Evolutionary conservation across 2,329 filamentous ascomycete genomes (phyloP), one percentile per base, ranked within the genome.

Genomic region (Cercospora nicotianae): DNA sequence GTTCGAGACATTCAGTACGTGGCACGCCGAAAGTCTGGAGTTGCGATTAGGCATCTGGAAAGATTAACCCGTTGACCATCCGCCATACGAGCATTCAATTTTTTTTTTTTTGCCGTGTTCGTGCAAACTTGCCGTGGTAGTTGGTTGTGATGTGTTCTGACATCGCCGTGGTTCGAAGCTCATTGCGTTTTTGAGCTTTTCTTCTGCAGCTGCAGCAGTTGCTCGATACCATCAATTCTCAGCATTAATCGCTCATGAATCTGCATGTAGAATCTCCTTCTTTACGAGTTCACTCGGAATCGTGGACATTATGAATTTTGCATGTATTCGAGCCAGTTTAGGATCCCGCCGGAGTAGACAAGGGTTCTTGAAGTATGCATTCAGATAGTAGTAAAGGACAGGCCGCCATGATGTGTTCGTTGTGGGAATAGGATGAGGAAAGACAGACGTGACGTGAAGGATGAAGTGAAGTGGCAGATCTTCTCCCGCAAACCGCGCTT

Each of bases 381-480:
- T 12, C 1, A 53, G 20, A 23, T 13, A 28, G 23, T 8, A 8
- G 0, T 28, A 10, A 28, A 53, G 48, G 5, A 26, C 3, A 13
- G 13, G 23, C 20, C 0, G 23, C 6, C 5, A 28, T 53, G 23
- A 28, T 53, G 20, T 10, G 18, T 48, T 20, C 53, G 23, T 48
- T 23, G 26, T 61, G 28, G 18, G 39, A 3, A 39, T 51, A 48
- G 16, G 13, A 13, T 12, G 20, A 42, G n/a, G 36, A 16, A 51
- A 30, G 10, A 13, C 23, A 31, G 8, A 62, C 39, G 33, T n/a
- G 16, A 28, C 18, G 36, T 45, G 20, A 45, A 48, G 36, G 23
- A n/a, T 51, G 60, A 63, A 45, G 48, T 51, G 60, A 63, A 45
- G 48, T 53, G 48, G 48, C 48, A 53, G 39, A 63, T 63, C 60